Percentiles rank a stretch among this genome's conserved stretches.
Evolutionary conservation across 768 basidiomycete genomes (phyloP).

Genomic region (Mycena filopes): DNA sequence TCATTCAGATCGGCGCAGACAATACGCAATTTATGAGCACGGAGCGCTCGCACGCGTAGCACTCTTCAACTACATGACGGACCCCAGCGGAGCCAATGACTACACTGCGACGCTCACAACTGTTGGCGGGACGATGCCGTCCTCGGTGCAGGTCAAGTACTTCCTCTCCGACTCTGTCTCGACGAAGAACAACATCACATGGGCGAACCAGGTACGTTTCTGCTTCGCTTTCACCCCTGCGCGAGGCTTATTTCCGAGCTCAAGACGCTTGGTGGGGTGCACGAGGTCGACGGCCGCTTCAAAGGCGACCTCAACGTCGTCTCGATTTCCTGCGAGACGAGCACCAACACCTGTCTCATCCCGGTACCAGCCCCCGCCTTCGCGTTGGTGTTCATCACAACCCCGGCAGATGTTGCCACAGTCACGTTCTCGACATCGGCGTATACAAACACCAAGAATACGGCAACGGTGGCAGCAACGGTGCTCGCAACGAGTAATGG

Average conservation of each 20-base stretch:
- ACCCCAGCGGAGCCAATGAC: slow-evolving; percentile 63
- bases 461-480: slow-evolving; percentile 18
- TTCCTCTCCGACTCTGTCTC: slow-evolving; percentile 65
- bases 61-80: slow-evolving; percentile 79
- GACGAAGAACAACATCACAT: slow-evolving; percentile 74
- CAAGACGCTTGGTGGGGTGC: slow-evolving; percentile 15
- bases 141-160: slow-evolving; percentile 64
- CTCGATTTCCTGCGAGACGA: slow-evolving; percentile 36
- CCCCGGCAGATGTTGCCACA: slow-evolving; percentile 8
- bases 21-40: slow-evolving; percentile 80
- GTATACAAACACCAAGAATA: slow-evolving; percentile 13
- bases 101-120: slow-evolving; percentile 63
- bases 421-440: slow-evolving; percentile 27
- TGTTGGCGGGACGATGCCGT: slow-evolving; percentile 55
- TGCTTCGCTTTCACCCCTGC: too few species aligned
- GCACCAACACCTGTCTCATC: slow-evolving; percentile 37
- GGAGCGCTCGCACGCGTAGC: slow-evolving; percentile 69
- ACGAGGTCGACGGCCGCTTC: slow-evolving; percentile 38
- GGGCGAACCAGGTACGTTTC: slow-evolving; percentile 75
- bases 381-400: slow-evolving; percentile 42
- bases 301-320: slow-evolving; percentile 31
- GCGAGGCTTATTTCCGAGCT: background rate
- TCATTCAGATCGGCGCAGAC: slow-evolving; percentile 2
- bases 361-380: slow-evolving; percentile 42
- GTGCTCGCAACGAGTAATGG: slow-evolving; percentile 32